Evolutionary conservation across 1,139 yeast species (phyloP), one percentile per base, ranked within the genome.

Genomic region (Hyphopichia khmerensis): DNA sequence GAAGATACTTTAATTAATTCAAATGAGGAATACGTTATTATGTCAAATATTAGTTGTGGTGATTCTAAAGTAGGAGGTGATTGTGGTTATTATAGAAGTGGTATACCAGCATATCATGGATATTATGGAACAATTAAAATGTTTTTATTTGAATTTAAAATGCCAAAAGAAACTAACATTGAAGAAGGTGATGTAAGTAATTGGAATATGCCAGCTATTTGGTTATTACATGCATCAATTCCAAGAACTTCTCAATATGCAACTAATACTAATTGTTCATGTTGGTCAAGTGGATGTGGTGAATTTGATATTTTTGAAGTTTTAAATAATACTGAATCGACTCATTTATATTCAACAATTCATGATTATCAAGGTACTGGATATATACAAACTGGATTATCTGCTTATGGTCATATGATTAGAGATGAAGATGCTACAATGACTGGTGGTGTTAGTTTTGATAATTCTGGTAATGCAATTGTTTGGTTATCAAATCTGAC

Each of bases 241-340:
- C 96, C 98, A 59, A 83, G 98, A 72, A 91, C 96, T 43, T 66
- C 87, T 48, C 97, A 93, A 71, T 93, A 91, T 51, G 53, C 70
- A 11, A 43, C 43, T 60, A 95, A 95, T 60, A 74, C 72, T 44
- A 67, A 82, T 44, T 68, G 97, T 73, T 89, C 97, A 23, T 93
- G 98, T 77, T 93, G 99, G 99, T 64, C 81, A 52, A 79, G 96
- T 33, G 98, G 98, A 40, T 93, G 99, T 70, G 98, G 98, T 65
- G 99, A 93, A 72, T 76, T 91, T 53, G 99, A 93, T 65, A 72
- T 89, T 48, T 91, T 91, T 57, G 99, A 93, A 75, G 70, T 70
- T 36, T 67, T 65, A 61, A 60, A 66, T 53, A 47, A 59, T 38
- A 78, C 87, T 19, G 81, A 80, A 50, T 66, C 76, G 33, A 65